Base-by-base conservation (phyloP, 345 rosid species). In the Arabis hirsuta region DNA sequence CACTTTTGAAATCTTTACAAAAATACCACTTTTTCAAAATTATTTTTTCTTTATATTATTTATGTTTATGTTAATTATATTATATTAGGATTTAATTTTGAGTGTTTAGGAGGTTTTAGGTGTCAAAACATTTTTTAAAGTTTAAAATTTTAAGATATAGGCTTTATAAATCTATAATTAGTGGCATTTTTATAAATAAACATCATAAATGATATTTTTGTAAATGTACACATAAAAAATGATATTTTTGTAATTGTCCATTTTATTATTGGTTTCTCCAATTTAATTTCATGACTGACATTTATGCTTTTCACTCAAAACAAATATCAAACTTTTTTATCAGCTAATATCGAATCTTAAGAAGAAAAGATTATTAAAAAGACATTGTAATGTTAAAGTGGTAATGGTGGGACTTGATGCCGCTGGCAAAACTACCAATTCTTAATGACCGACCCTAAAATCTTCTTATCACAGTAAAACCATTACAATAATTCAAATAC, bases 341-440 rank as follows among this genome's bases (percentile, higher is more conserved):
- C 7, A 26, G 20, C 19, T 27, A 27, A 32, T 32, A 32, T 32
- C 5, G 32, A 29, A 0, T 29, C 3, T 4, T 3, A 27, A 5
- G 4, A 27, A 27, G 31, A 31, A 4, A 32, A 32, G 1, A 5
- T 32, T 32, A 32, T 32, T 41, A 1, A 22, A 22, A 43, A 12
- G 9, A 2, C 16, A 10, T 11, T 2, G 12, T 48, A 52, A 10
- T 51, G 31, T n/a, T 51, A 22, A 9, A 51, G 5, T 5, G 12
- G 36, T 61, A 29, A 9, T 27, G 66, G 66, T n/a, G 65, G 65
- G 52, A 43, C 36, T 24, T 59, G 46, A 38, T 42, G 13, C 65
- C 12, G 16, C 9, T 60, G 36, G 13, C 41, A 54, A 29, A 13
- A 27, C 5, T 4, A 48, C 27, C 22, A 46, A 12, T 16, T 9